These are phyloP conservation scores for Macadamia tetraphylla DNA, from an alignment of 164 flowering plant species.

Conservation along the genomic window DNA sequence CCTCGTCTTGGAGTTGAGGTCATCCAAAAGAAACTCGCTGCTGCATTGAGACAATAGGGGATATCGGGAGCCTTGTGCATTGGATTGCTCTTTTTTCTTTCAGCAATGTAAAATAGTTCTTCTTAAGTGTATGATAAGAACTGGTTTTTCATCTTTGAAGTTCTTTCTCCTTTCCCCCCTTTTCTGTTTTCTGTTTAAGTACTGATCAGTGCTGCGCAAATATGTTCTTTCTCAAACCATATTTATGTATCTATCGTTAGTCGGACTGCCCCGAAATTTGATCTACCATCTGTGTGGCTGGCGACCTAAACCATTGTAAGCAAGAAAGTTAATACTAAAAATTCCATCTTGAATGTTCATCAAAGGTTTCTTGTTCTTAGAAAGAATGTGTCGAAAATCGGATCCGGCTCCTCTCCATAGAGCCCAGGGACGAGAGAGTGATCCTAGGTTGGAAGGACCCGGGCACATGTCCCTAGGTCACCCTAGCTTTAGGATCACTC, in stretches of 20 bases:
- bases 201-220: background rate
- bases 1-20: slow-evolving; percentile 83
- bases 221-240: background rate
- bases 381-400: too few species aligned
- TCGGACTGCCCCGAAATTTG: too few species aligned
- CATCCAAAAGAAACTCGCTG: slow-evolving; percentile 74
- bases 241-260: background rate
- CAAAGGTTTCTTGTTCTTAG: too few species aligned
- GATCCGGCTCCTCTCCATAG: too few species aligned
- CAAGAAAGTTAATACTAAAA: too few species aligned
- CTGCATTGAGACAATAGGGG: slow-evolving; percentile 43
- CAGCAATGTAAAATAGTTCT: background rate
- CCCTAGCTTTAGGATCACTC: too few species aligned
- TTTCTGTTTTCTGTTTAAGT: background rate
- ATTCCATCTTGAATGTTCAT: too few species aligned
- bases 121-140: background rate
- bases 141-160: background rate
- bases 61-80: background rate
- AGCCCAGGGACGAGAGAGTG: too few species aligned
- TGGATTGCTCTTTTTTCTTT: background rate
- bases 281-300: too few species aligned
- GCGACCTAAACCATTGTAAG: too few species aligned
- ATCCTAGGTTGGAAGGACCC: too few species aligned
- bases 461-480: too few species aligned
- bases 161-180: background rate